These are phyloP conservation scores for Mycena floridula DNA, from an alignment of 768 basidiomycete species.

Conservation along the genomic window DNA sequence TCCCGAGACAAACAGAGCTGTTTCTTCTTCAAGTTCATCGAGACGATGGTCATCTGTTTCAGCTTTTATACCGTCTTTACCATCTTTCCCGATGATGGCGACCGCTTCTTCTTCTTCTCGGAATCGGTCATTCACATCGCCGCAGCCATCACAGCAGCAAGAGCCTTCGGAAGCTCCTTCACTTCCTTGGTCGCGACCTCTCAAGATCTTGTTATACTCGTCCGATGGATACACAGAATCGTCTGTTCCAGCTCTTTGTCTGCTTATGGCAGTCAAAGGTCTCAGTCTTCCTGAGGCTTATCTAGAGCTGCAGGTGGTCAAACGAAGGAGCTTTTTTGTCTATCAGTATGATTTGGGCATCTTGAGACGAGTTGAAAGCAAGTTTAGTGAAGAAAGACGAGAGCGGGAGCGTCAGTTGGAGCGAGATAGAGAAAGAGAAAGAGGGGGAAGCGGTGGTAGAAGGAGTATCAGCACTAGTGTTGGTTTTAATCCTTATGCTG, in stretches of 20 bases:
- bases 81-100: conserved; percentile 20
- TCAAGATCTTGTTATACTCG: conserved; percentile 76
- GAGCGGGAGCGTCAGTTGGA: conserved; percentile 25
- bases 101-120: conserved; percentile 6
- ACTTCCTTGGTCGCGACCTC: conserved; percentile 32
- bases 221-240: conserved; percentile 93
- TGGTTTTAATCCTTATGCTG: conserved; percentile 5
- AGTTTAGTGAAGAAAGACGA: conserved; percentile 34
- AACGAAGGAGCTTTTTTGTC: conserved; percentile 85
- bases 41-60: conserved; percentile 40
- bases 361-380: conserved; percentile 61
- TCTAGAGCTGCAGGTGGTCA: conserved; percentile 79
- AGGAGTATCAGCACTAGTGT: conserved; percentile 10
- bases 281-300: conserved; percentile 84
- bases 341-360: conserved; percentile 77
- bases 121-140: conserved; percentile 12
- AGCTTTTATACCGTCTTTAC: conserved; percentile 33
- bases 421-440: conserved; percentile 25
- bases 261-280: conserved; percentile 73
- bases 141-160: conserved; percentile 14
- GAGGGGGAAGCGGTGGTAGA: conserved; percentile 18
- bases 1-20: not conserved
- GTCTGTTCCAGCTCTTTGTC: conserved; percentile 77
- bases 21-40: conserved; percentile 4
- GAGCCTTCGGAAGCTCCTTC: conserved; percentile 31